Percentiles rank a stretch among this genome's conserved stretches.
Evolutionary conservation across 306 rosid species (phyloP).

Genomic region (Oxytropis ochrocephala): DNA sequence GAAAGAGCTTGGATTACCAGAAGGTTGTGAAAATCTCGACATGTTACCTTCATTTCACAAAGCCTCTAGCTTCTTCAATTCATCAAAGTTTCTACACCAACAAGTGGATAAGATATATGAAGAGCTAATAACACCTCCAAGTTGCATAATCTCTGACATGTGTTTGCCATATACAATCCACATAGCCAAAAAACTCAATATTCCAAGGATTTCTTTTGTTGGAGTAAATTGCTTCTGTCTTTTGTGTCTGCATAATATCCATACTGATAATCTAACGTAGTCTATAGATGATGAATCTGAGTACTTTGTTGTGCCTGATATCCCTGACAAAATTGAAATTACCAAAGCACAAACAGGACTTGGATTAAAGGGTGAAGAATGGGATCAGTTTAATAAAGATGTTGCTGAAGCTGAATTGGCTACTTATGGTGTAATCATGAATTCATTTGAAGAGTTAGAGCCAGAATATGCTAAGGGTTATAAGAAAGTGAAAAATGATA

Average conservation of each 20-base stretch:
- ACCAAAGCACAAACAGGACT: slow-evolving; percentile 15
- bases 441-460: slow-evolving; percentile 64
- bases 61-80: slow-evolving; percentile 8
- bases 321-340: slow-evolving; percentile 39
- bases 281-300: slow-evolving; percentile 17
- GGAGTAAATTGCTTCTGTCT: slow-evolving; percentile 28
- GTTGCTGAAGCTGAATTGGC: slow-evolving; percentile 27
- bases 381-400: neutral
- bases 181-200: slow-evolving; percentile 27
- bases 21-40: slow-evolving; percentile 65
- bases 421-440: slow-evolving; percentile 35
- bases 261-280: neutral
- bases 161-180: slow-evolving; percentile 43
- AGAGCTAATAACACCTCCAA: slow-evolving; percentile 24
- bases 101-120: slow-evolving; percentile 31
- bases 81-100: slow-evolving; percentile 15
- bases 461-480: slow-evolving; percentile 29
- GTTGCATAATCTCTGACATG: slow-evolving; percentile 50
- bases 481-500: slow-evolving; percentile 28
- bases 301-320: slow-evolving; percentile 28
- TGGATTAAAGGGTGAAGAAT: neutral
- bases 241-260: neutral
- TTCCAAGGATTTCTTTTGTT: slow-evolving; percentile 49
- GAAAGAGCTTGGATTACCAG: slow-evolving; percentile 49
- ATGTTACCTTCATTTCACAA: slow-evolving; percentile 38